Evolutionary conservation across 306 rosid species (phyloP).

Genomic region (Pyrus communis): DNA sequence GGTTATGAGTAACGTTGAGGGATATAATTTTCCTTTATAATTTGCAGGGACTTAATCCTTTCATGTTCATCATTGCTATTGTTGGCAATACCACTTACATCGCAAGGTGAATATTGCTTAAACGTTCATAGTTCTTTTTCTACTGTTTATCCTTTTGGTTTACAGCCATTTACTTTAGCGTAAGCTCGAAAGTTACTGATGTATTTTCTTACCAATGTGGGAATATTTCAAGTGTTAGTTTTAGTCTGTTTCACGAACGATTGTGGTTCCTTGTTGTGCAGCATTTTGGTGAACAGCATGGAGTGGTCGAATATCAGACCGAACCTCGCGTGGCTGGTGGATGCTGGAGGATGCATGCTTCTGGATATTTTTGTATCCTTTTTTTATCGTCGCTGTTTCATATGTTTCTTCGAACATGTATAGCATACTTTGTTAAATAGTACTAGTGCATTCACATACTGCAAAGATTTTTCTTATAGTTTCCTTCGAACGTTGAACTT

Average conservation of each 20-base stretch:
- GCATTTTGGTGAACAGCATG: slow-evolving; percentile 66
- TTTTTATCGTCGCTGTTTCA: background rate
- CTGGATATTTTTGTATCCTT: slow-evolving; percentile 82
- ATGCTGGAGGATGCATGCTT: slow-evolving; percentile 76
- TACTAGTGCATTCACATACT: background rate
- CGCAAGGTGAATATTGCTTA: slow-evolving; percentile 37
- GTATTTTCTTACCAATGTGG: background rate
- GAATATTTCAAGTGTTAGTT: background rate
- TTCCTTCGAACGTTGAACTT: background rate
- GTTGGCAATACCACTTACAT: slow-evolving; percentile 71
- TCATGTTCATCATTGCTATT: slow-evolving; percentile 81
- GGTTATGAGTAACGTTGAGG: background rate
- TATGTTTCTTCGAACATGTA: background rate
- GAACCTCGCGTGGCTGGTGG: slow-evolving; percentile 89
- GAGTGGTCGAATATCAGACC: slow-evolving; percentile 62
- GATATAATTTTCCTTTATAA: background rate
- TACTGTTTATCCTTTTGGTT: background rate
- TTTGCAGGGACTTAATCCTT: slow-evolving; percentile 87
- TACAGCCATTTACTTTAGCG: background rate
- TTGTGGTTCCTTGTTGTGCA: slow-evolving; percentile 12
- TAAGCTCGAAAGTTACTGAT: background rate
- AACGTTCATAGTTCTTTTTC: background rate
- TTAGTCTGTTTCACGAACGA: background rate
- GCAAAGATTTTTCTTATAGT: background rate
- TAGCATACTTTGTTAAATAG: background rate